Evolutionary conservation across 495 filamentous ascomycete species (phyloP).

Genomic region (Aspergillus ellipticus): DNA sequence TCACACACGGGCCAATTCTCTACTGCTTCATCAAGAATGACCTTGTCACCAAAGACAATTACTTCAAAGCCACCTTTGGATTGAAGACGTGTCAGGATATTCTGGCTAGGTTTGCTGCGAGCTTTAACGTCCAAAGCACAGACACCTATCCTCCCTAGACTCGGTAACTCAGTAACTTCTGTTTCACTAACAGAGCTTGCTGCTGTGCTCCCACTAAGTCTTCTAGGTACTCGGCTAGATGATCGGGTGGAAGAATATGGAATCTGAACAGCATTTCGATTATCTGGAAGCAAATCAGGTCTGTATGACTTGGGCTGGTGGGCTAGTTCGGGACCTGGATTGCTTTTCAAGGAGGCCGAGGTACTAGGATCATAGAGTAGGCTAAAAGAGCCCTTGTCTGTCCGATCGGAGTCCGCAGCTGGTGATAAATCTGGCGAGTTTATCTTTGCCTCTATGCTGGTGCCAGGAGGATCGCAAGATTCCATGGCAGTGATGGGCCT

Average conservation of each 20-base stretch:
- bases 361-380: constrained; percentile 12
- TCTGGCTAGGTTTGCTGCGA: constrained; percentile 90
- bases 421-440: constrained; percentile 2
- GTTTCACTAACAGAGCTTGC: constrained; percentile 59
- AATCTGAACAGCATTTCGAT: constrained; percentile 17
- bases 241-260: constrained; percentile 55
- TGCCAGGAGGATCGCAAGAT: constrained; percentile 13
- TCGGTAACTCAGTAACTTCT: constrained; percentile 28
- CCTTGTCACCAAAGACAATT: constrained; percentile 96
- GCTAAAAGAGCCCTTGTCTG: constrained; percentile 15
- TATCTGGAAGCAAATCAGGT: constrained; percentile 22
- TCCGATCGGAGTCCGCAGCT: constrained; percentile 14
- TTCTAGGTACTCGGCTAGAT: constrained; percentile 67
- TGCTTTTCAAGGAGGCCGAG: constrained; percentile 12
- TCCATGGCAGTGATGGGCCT: constrained; percentile 3
- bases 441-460: constrained; percentile 8
- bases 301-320: constrained; percentile 17
- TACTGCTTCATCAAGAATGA: constrained; percentile 87
- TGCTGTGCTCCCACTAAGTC: constrained; percentile 72
- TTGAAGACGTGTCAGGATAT: constrained; percentile 88
- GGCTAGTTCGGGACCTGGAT: constrained; percentile 7
- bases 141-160: constrained; percentile 73
- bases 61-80: constrained; percentile 91
- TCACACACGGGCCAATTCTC: constrained; percentile 68
- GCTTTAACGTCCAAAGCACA: constrained; percentile 96